These are phyloP conservation scores for Kokia cookei DNA, from an alignment of 441 rosid genomes.

Conservation along the genomic window DNA sequence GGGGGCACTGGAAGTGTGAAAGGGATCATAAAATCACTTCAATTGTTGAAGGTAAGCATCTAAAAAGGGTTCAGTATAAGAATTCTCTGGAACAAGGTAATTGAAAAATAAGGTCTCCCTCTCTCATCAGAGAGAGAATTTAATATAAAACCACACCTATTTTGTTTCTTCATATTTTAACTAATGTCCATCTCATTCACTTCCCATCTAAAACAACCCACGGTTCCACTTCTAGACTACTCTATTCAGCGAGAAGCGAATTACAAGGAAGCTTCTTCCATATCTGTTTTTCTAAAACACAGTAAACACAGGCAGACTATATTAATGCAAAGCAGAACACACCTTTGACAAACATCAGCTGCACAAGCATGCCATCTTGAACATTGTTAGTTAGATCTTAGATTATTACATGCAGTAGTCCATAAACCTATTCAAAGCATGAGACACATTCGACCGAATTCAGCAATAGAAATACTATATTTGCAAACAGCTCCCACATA, in stretches of 20 bases:
- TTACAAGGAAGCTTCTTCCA: background rate
- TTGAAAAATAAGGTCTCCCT: too few relatives aligned
- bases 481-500: background rate
- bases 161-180: background rate
- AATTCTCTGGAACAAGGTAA: too few relatives aligned
- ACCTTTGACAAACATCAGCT: background rate
- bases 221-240: too few relatives aligned
- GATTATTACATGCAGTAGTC: background rate
- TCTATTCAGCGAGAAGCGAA: background rate
- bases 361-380: background rate
- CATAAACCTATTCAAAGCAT: background rate
- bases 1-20: too few relatives aligned
- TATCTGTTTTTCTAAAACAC: background rate
- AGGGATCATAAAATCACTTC: too few relatives aligned
- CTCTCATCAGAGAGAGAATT: background rate
- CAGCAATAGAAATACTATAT: background rate
- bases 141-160: background rate
- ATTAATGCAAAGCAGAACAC: background rate
- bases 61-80: too few relatives aligned
- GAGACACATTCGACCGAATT: background rate
- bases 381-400: background rate
- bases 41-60: too few relatives aligned
- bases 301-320: background rate
- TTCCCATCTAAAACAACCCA: background rate
- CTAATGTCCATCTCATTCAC: background rate